Base-by-base conservation (phyloP, 306 rosid genomes). In the Trichosanthes truncata region DNA sequence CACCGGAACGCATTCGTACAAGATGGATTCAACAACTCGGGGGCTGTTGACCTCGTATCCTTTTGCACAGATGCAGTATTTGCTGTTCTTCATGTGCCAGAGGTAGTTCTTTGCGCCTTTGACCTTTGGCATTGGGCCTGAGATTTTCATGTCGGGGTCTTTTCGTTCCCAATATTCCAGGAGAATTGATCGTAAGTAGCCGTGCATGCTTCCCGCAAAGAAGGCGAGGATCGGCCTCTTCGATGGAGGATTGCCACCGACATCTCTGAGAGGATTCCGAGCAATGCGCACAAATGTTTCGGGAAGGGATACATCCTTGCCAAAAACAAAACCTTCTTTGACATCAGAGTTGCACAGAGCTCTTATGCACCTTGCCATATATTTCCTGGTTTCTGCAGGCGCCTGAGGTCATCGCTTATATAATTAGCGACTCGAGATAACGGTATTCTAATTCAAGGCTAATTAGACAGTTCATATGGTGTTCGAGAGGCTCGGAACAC, bases 1-100 rank as follows among this genome's bases (percentile, higher is more conserved):
- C 59, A 96, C 98, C 0, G 99, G 99, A 80, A 96, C 81, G 49
- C 99, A 93, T 81, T 93, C 98, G 5, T 88, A 82, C 83, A 87
- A 84, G 76, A 96, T 90, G 65, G 98, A 86, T 81, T 96, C 99
- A 14, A 96, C 98, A 63, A 93, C 94, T 13, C 99, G 85, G 0
- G 98, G 98, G 61, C 99, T 96, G 82, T 96, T 93, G 52, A 96
- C 99, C 80, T 96, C 99, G 6, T 88, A 96, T 1, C 99, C 99
- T 81, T 91, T 91, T 35, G 98, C 97, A 35, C 99, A 96, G 6
- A 96, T 91, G 83, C 99, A 96, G 84, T 84, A 96, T 80, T 89
- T 93, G 90, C 98, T 93, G 84, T 82, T 91, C 92, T 87, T 93
- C 98, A 96, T 91, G 78, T 84, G 82, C 21, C 84, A 74, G 3